Conservation (phyloP, 2,329 filamentous ascomycete genomes). For the Fusarium duplospermum region DNA sequence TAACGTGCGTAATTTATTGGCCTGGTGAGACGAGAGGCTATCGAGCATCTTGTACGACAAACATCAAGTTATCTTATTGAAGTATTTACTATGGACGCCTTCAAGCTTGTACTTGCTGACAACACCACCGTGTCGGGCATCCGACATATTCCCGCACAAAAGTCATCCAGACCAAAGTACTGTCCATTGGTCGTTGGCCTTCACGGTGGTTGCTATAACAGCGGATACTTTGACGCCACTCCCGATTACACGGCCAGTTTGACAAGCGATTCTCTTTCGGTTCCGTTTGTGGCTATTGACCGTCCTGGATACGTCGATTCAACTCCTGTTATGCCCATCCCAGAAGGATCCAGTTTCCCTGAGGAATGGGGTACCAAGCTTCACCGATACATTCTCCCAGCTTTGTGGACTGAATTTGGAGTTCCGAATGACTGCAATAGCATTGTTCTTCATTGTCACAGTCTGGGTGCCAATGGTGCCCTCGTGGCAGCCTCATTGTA, state of each 20-base stretch:
- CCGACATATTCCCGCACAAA: constrained; percentile 20
- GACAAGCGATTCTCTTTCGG: constrained; percentile 24
- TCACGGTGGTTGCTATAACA: constrained; percentile 36
- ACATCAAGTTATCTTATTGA: background rate
- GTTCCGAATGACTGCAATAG: constrained; percentile 26
- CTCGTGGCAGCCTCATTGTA: constrained; percentile 31
- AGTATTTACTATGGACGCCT: constrained; percentile 21
- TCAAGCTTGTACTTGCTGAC: constrained; percentile 24
- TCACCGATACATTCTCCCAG: constrained; percentile 29
- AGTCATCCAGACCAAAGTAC: constrained; percentile 8
- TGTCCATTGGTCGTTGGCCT: constrained; percentile 35
- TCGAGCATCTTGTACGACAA: background rate
- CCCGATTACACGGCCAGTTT: constrained; percentile 22
- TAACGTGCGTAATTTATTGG: background rate
- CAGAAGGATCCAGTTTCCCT: constrained; percentile 30
- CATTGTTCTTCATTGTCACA: constrained; percentile 33
- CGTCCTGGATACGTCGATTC: constrained; percentile 33
- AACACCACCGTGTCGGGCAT: constrained; percentile 26
- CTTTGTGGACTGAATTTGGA: constrained; percentile 31
- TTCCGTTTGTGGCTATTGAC: constrained; percentile 39
- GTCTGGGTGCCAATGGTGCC: constrained; percentile 32
- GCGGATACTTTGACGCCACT: constrained; percentile 36
- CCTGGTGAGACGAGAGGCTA: background rate
- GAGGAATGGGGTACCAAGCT: constrained; percentile 31
- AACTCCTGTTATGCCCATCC: constrained; percentile 24